Evolutionary conservation across 2,329 filamentous ascomycete species (phyloP).

Genomic region (Paracorniculantispora psalliotae): DNA sequence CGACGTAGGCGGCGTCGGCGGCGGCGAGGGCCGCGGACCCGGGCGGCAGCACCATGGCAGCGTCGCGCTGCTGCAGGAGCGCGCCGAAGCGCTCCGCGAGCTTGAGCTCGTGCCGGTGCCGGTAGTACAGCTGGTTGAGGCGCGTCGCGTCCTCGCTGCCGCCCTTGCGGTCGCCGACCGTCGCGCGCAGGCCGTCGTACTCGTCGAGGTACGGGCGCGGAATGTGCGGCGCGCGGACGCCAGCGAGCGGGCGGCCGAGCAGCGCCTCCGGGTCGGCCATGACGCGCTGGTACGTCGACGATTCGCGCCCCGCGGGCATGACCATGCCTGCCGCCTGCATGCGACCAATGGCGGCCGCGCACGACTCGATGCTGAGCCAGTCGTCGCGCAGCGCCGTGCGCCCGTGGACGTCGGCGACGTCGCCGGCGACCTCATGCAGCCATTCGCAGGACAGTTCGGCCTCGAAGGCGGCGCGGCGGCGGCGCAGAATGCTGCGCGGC

Average conservation of each 20-base stretch:
- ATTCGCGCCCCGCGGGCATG: constrained; percentile 43
- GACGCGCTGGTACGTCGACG: constrained; percentile 22
- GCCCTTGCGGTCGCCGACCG: constrained; percentile 14
- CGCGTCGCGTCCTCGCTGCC: constrained; percentile 13
- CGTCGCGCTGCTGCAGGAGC: constrained; percentile 31
- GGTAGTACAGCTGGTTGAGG: constrained; percentile 25
- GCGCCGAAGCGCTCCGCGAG: constrained; percentile 24
- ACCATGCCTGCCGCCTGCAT: constrained; percentile 41
- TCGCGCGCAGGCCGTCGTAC: constrained; percentile 30
- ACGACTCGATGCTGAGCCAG: constrained; percentile 44
- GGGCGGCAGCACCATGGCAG: constrained; percentile 19
- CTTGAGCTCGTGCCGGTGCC: constrained; percentile 21
- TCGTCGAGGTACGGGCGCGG: constrained; percentile 39
- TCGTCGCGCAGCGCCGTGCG: constrained; percentile 38
- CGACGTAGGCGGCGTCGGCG: constrained; percentile 31
- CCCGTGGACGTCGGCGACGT: constrained; percentile 27
- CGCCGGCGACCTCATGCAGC: constrained; percentile 52
- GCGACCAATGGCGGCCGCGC: constrained; percentile 32
- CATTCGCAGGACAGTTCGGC: constrained; percentile 57
- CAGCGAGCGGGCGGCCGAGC: constrained; percentile 25
- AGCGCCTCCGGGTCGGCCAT: constrained; percentile 19
- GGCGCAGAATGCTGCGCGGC: constrained; percentile 51
- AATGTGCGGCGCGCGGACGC: constrained; percentile 23
- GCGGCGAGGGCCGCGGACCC: constrained; percentile 20
- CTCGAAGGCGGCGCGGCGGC: constrained; percentile 54